These are phyloP conservation scores for Penicillium argentinense DNA, from an alignment of 495 filamentous ascomycete genomes.

Conservation along the genomic window DNA sequence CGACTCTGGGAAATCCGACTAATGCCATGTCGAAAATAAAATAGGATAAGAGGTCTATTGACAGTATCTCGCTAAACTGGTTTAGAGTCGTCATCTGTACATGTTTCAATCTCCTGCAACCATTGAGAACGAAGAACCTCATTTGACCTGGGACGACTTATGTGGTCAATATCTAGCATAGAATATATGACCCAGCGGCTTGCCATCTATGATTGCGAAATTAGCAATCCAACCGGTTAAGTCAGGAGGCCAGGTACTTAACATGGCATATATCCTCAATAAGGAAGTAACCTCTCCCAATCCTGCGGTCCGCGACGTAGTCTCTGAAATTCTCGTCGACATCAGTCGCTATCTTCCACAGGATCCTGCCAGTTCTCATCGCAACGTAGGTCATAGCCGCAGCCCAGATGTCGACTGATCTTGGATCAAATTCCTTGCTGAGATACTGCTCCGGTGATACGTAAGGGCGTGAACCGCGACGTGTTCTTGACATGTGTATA, in stretches of 20 bases:
- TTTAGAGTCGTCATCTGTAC: not conserved
- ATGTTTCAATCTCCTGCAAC: not conserved
- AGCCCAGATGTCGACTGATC: conserved; percentile 88
- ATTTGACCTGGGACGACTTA: not conserved
- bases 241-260: conserved; percentile 29
- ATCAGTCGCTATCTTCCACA: conserved; percentile 82
- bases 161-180: conserved; percentile 5
- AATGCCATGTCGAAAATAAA: too few relatives aligned
- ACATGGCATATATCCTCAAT: conserved; percentile 84
- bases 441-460: conserved; percentile 86
- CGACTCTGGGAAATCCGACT: too few relatives aligned
- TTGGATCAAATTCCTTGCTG: conserved; percentile 83
- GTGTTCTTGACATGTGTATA: conserved; percentile 82
- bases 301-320: conserved; percentile 75
- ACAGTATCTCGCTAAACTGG: too few relatives aligned
- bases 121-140: conserved; percentile 3
- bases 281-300: conserved; percentile 79
- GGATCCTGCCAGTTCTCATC: conserved; percentile 82
- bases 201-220: not conserved
- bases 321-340: conserved; percentile 84
- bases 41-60: too few relatives aligned
- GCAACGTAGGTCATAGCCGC: conserved; percentile 93
- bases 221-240: not conserved
- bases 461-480: conserved; percentile 84
- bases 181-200: conserved; percentile 4